A percentile compares a stretch with the other conserved stretches of the same genome.
These are phyloP conservation scores for Candida andamanensis DNA, from an alignment of 805 yeast genomes.

Conservation along the genomic window DNA sequence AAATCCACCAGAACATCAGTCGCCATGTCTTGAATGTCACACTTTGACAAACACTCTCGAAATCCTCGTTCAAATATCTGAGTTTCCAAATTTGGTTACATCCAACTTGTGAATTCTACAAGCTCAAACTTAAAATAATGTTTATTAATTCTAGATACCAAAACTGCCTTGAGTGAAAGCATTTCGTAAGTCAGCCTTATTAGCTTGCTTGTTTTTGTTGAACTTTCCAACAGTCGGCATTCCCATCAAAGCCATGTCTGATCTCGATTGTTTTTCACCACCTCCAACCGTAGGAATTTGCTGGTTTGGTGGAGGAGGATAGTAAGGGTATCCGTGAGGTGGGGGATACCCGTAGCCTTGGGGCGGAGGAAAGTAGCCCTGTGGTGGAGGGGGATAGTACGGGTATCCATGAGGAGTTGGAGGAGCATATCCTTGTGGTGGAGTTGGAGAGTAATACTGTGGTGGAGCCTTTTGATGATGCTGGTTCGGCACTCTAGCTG, in stretches of 20 bases:
- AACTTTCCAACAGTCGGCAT: conserved; percentile 41
- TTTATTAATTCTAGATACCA: conserved; percentile 63
- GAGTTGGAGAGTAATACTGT: conserved; percentile 5
- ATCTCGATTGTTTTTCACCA: conserved; percentile 21
- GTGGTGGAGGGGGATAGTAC: conserved; percentile 16
- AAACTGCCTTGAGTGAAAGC: conserved; percentile 63
- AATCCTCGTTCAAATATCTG: too few species aligned
- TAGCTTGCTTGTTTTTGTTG: conserved; percentile 38
- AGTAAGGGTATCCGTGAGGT: conserved; percentile 8
- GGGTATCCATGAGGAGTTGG: conserved; percentile 19
- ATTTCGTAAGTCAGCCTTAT: conserved; percentile 55
- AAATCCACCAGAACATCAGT: too few species aligned
- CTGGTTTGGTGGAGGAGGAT: conserved; percentile 7
- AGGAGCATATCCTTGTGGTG: conserved; percentile 15
- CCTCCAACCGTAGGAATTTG: conserved; percentile 3
- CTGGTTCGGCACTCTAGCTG: too few species aligned
- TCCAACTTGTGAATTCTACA: too few species aligned
- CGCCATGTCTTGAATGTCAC: too few species aligned
- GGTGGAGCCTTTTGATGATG: too few species aligned
- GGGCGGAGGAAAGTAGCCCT: conserved; percentile 13
- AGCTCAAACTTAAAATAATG: too few species aligned
- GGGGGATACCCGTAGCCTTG: conserved; percentile 7
- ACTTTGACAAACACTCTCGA: too few species aligned
- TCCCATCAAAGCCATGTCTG: conserved; percentile 40
- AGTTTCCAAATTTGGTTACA: too few species aligned